Percentiles rank a stretch among this genome's conserved stretches.
phyloP scores from a whole-genome alignment of 805 yeast genomes.

The Yamadazyma olivae region DNA sequence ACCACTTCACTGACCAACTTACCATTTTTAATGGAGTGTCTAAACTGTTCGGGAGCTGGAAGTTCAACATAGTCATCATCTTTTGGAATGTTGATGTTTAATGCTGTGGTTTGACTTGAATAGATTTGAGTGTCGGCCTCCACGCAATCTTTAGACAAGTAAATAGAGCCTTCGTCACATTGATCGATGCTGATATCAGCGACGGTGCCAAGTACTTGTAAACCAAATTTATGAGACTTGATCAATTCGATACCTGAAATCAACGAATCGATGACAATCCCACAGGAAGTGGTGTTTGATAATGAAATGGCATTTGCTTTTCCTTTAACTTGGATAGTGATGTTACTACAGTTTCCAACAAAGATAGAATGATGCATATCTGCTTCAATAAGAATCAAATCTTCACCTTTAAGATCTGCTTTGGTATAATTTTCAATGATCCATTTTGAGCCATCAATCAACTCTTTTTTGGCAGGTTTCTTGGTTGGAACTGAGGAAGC shows the following conservation, averaged over 20 bases:
- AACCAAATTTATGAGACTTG: conserved; percentile 74
- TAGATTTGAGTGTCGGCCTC: conserved; percentile 63
- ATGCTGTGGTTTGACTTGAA: conserved; percentile 79
- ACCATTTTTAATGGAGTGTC: conserved; percentile 64
- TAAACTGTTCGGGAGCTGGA: conserved; percentile 89
- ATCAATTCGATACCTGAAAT: conserved; percentile 87
- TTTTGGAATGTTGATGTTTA: conserved; percentile 81
- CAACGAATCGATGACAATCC: conserved; percentile 77
- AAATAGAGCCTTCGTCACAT: conserved; percentile 80
- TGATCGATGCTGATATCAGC: conserved; percentile 89
- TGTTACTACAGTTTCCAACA: conserved; percentile 74
- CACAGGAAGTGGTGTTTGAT: conserved; percentile 67
- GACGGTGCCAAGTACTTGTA: conserved; percentile 78
- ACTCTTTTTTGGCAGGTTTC: conserved; percentile 54
- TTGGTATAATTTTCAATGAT: conserved; percentile 74
- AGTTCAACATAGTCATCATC: conserved; percentile 76
- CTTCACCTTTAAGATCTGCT: conserved; percentile 40
- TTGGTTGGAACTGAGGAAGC: conserved; percentile 35
- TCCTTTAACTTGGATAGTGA: conserved; percentile 81
- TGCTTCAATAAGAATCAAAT: conserved; percentile 68
- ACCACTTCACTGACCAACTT: conserved; percentile 68
- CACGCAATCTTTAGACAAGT: conserved; percentile 69
- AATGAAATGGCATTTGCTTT: conserved; percentile 87
- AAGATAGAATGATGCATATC: conserved; percentile 86
- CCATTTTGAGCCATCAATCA: conserved; percentile 84